phyloP scores from a whole-genome alignment of 1,139 yeast genomes.

The Suhomyces ambrosiae region DNA sequence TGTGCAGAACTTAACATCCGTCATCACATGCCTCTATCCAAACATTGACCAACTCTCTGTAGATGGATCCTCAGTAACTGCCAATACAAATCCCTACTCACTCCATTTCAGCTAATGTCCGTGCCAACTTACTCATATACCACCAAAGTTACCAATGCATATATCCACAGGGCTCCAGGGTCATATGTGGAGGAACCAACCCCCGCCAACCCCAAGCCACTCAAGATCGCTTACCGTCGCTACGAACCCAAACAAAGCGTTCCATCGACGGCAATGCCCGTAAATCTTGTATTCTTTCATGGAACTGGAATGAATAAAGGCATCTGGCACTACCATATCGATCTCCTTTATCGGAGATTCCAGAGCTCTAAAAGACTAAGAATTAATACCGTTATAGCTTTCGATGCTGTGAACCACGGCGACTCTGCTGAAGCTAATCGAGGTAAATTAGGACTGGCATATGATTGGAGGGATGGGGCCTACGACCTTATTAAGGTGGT shows the following conservation, averaged over 20 bases:
- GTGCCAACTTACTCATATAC: slow-evolving; percentile 6
- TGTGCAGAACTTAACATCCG: too few species aligned
- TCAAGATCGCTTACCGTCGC: slow-evolving; percentile 19
- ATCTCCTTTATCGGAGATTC: slow-evolving; percentile 9
- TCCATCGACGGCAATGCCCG: neutral
- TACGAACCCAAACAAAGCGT: slow-evolving; percentile 9
- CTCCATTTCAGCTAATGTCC: too few species aligned
- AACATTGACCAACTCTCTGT: too few species aligned
- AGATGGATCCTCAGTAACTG: too few species aligned
- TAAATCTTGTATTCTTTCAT: slow-evolving; percentile 14
- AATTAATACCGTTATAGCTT: slow-evolving; percentile 13
- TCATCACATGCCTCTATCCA: too few species aligned
- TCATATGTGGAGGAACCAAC: slow-evolving; percentile 2
- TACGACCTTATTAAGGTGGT: slow-evolving; percentile 11
- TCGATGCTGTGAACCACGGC: slow-evolving; percentile 15
- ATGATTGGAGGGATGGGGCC: slow-evolving; percentile 14
- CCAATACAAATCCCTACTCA: too few species aligned
- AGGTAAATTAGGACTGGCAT: slow-evolving; percentile 8
- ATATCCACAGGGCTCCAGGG: slow-evolving; percentile 1
- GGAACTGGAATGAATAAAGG: slow-evolving; percentile 19
- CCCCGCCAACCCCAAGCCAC: slow-evolving; percentile 3
- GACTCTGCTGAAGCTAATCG: slow-evolving; percentile 13
- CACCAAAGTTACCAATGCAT: slow-evolving; percentile 6
- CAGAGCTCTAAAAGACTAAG: slow-evolving; percentile 18
- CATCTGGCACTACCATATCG: slow-evolving; percentile 15